phyloP scores from a whole-genome alignment of 495 filamentous ascomycete species.

The Tuber calosporum region DNA sequence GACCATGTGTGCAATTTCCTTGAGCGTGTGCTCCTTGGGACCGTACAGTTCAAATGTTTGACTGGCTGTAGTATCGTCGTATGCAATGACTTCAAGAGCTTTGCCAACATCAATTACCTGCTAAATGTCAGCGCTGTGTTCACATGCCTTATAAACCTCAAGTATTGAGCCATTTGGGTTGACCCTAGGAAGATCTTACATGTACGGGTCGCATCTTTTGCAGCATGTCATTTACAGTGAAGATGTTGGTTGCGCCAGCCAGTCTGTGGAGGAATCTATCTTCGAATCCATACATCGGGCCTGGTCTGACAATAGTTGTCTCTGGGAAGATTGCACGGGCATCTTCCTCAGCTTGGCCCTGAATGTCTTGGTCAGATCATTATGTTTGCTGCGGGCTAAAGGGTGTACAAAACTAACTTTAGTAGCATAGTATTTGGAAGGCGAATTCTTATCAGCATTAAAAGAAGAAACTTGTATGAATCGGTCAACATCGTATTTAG shows the following conservation, averaged over 20 bases:
- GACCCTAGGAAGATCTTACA: constrained; percentile 49
- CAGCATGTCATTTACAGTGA: constrained; percentile 87
- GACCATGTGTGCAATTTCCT: constrained; percentile 77
- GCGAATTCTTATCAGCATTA: constrained; percentile 73
- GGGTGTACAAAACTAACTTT: constrained; percentile 54
- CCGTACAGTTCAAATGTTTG: constrained; percentile 95
- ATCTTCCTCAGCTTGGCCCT: constrained; percentile 74
- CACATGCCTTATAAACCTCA: constrained; percentile 26
- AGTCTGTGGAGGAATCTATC: constrained; percentile 84
- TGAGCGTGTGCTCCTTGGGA: constrained; percentile 82
- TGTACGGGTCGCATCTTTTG: constrained; percentile 89
- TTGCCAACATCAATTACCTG: constrained; percentile 80
- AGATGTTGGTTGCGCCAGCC: constrained; percentile 65
- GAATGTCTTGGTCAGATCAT: constrained; percentile 29
- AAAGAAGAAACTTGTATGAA: constrained; percentile 96
- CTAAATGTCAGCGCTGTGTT: constrained; percentile 24
- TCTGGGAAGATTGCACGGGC: constrained; percentile 90
- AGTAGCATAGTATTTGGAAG: constrained; percentile 78
- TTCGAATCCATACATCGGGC: constrained; percentile 90
- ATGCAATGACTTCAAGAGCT: constrained; percentile 79
- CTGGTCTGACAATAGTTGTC: constrained; percentile 92
- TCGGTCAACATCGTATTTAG: constrained; percentile 96
- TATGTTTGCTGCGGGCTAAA: neutral
- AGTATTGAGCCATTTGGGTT: neutral
- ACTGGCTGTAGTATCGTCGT: constrained; percentile 78